Evolutionary conservation across 2,329 filamentous ascomycete species (phyloP).

Genomic region (Aureobasidium zeae): DNA sequence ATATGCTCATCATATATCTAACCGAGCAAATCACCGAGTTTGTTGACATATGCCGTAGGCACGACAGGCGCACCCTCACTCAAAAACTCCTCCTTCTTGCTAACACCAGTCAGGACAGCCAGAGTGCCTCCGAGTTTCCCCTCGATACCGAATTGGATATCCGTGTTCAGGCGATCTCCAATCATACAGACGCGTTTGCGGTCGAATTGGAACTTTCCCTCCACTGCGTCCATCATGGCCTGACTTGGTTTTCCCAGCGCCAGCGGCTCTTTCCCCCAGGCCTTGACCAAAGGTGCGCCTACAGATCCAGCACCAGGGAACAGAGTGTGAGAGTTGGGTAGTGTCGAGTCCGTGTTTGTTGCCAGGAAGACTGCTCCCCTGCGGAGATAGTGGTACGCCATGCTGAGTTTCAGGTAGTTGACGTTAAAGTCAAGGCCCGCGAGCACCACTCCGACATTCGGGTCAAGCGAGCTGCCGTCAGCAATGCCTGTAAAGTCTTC

Average conservation of each 20-base stretch:
- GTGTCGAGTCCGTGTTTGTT: slow-evolving; percentile 84
- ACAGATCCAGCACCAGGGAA: slow-evolving; percentile 89
- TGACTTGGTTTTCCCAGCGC: slow-evolving; percentile 90
- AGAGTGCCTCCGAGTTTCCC: slow-evolving; percentile 84
- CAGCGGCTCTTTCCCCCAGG: slow-evolving; percentile 55
- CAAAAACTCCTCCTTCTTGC: slow-evolving; percentile 73
- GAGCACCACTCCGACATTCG: slow-evolving; percentile 81
- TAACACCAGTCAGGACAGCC: slow-evolving; percentile 83
- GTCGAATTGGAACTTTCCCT: slow-evolving; percentile 89
- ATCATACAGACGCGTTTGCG: slow-evolving; percentile 86
- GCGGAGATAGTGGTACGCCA: slow-evolving; percentile 77
- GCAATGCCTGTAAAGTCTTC: slow-evolving; percentile 75
- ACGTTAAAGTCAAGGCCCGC: slow-evolving; percentile 88
- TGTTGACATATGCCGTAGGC: slow-evolving; percentile 76
- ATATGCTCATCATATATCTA: no score
- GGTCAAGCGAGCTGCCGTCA: slow-evolving; percentile 64
- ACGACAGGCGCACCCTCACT: slow-evolving; percentile 58
- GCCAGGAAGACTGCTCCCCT: slow-evolving; percentile 79
- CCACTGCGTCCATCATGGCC: slow-evolving; percentile 98
- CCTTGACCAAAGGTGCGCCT: slow-evolving; percentile 63
- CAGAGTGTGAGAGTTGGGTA: slow-evolving; percentile 70
- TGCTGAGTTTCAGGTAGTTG: slow-evolving; percentile 85
- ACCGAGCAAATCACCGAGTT: slow-evolving; percentile 61
- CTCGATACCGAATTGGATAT: slow-evolving; percentile 91
- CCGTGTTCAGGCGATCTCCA: slow-evolving; percentile 85